These are phyloP conservation scores for Euryodendron excelsum DNA, from an alignment of 148 eudicot genomes.

Conservation along the genomic window DNA sequence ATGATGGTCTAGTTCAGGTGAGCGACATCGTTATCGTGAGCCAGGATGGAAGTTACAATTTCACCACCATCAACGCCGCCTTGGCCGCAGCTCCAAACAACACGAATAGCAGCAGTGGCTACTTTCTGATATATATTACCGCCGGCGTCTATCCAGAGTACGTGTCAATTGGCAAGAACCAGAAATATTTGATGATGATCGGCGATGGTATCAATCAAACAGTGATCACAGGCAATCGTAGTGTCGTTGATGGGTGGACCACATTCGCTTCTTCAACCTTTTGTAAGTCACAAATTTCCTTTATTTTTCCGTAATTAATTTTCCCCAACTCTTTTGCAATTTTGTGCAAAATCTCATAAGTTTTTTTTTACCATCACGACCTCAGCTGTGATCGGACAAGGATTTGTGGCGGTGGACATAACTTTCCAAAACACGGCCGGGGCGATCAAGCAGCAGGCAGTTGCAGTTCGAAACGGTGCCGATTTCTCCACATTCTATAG, in stretches of 20 bases:
- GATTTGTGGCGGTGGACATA: slow-evolving; percentile 60
- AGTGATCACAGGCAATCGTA: slow-evolving; percentile 71
- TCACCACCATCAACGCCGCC: slow-evolving; percentile 53
- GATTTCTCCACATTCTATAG: slow-evolving; percentile 71
- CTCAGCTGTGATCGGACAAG: slow-evolving; percentile 59
- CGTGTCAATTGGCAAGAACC: slow-evolving; percentile 53
- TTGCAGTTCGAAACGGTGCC: slow-evolving; percentile 70
- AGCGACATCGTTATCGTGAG: slow-evolving; percentile 56
- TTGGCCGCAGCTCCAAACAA: slow-evolving; percentile 59
- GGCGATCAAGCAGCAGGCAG: slow-evolving; percentile 69
- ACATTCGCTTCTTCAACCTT: slow-evolving; percentile 81
- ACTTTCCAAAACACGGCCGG: slow-evolving; percentile 84
- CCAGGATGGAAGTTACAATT: slow-evolving; percentile 54
- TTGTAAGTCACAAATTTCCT: slow-evolving; percentile 36
- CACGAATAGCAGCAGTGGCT: slow-evolving; percentile 39
- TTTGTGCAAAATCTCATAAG: too few relatives aligned
- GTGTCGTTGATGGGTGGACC: slow-evolving; percentile 60
- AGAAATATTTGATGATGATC: slow-evolving; percentile 70
- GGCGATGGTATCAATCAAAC: slow-evolving; percentile 92
- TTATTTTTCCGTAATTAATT: too few relatives aligned
- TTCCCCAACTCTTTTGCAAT: neutral
- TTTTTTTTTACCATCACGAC: too few relatives aligned
- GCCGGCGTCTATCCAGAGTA: slow-evolving; percentile 71
- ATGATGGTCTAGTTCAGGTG: slow-evolving; percentile 34
- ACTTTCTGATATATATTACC: slow-evolving; percentile 60